A percentile compares a stretch with the other conserved stretches of the same genome.
Conservation (phyloP, 116 monocot genomes). For the Iris pallida region DNA sequence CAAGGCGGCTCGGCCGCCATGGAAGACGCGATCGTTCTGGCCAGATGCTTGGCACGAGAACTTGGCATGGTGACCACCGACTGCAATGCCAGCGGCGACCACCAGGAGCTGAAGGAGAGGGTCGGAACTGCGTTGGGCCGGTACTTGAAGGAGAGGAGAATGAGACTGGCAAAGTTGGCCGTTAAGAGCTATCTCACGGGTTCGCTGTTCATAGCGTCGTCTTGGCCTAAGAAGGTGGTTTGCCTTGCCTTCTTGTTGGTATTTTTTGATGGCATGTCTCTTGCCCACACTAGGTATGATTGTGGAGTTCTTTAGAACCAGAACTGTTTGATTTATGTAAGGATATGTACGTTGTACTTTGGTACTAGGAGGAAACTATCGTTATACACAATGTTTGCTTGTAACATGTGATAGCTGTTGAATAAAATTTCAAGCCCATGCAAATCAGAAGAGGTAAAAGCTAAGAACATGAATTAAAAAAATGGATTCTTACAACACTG, state of each 20-base stretch:
- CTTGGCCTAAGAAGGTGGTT: background rate
- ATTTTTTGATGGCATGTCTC: conserved; percentile 5
- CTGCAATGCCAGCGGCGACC: background rate
- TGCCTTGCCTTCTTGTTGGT: background rate
- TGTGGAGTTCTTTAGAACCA: conserved; percentile 10
- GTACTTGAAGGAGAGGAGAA: conserved; percentile 31
- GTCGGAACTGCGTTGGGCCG: conserved; percentile 2
- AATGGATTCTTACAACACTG: too few relatives aligned
- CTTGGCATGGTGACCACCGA: background rate
- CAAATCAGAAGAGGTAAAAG: too few relatives aligned
- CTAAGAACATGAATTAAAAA: too few relatives aligned
- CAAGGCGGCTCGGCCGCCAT: conserved; percentile 37
- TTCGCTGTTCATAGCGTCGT: background rate
- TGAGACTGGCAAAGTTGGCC: conserved; percentile 16
- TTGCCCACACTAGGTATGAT: conserved; percentile 5
- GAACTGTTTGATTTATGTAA: background rate
- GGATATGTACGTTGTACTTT: too few relatives aligned
- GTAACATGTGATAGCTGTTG: background rate
- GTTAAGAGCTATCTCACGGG: conserved; percentile 15
- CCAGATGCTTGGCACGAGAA: conserved; percentile 29
- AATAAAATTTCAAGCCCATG: too few relatives aligned
- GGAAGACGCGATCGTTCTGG: conserved; percentile 45
- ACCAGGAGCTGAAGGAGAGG: conserved; percentile 4
- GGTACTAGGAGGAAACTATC: too few relatives aligned
- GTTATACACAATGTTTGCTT: too few relatives aligned